Conservation (phyloP, 164 flowering plant species). For the Warburgia ugandensis region DNA sequence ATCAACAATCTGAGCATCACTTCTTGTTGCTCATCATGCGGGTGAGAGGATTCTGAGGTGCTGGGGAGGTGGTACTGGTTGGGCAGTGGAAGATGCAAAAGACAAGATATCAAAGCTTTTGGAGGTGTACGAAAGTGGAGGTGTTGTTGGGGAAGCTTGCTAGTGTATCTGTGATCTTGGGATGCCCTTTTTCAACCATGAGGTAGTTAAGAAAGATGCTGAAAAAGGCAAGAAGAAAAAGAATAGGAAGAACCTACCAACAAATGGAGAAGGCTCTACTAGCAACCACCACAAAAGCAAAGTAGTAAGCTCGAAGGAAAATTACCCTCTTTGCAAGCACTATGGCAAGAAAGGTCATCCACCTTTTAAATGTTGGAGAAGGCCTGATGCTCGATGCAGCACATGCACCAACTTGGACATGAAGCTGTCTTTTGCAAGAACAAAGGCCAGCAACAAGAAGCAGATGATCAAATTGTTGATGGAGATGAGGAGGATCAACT, state of each 20-base stretch:
- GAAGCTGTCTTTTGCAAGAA: neutral
- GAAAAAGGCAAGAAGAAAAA: constrained; percentile 99
- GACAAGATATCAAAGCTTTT: constrained; percentile 86
- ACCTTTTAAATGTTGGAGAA: too few relatives aligned
- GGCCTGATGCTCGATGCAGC: neutral
- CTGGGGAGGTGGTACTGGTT: constrained; percentile 99
- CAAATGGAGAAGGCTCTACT: too few relatives aligned
- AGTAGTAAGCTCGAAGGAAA: too few relatives aligned
- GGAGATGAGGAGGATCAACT: neutral
- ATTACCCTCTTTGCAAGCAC: too few relatives aligned
- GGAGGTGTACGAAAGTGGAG: constrained; percentile 91
- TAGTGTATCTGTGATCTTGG: constrained; percentile 90
- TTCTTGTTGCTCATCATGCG: constrained; percentile 81
- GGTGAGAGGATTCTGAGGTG: constrained; percentile 97
- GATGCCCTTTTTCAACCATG: constrained; percentile 97
- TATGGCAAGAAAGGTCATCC: too few relatives aligned
- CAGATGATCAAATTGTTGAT: neutral
- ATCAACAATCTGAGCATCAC: too few relatives aligned
- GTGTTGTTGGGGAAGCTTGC: constrained; percentile 86
- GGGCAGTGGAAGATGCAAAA: constrained; percentile 99
- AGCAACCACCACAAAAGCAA: too few relatives aligned
- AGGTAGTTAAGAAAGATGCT: constrained; percentile 92
- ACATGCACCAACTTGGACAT: neutral
- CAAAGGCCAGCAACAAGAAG: neutral
- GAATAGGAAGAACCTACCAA: constrained; percentile 70